Evolutionary conservation across 2,329 filamentous ascomycete species (phyloP).

Genomic region (Anthostomella pinea): DNA sequence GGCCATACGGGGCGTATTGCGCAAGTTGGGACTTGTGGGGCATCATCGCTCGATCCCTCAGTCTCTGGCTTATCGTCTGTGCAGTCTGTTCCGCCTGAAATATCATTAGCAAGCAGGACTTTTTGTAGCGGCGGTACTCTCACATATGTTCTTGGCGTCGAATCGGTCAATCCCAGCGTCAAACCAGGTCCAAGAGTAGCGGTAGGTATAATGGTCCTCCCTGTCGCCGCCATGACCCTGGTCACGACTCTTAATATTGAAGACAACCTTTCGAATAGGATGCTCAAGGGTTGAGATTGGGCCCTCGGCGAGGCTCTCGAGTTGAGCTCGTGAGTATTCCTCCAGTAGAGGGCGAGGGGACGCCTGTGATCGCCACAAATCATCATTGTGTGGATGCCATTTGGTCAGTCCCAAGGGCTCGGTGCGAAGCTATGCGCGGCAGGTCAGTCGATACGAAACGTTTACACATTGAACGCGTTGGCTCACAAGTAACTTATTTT

Average conservation of each 20-base stretch:
- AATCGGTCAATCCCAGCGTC: conserved; percentile 59
- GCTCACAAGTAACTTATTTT: conserved; percentile 41
- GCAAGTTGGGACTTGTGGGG: conserved; percentile 20
- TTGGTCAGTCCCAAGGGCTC: conserved; percentile 38
- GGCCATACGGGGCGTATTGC: conserved; percentile 32
- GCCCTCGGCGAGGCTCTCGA: conserved; percentile 38
- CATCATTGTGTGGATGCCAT: conserved; percentile 24
- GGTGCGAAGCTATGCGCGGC: conserved; percentile 35
- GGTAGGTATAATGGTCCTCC: conserved; percentile 38
- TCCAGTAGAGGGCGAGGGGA: conserved; percentile 21
- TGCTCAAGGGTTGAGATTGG: conserved; percentile 40
- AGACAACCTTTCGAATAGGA: conserved; percentile 60
- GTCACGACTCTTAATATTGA: conserved; percentile 54
- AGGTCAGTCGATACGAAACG: conserved; percentile 2
- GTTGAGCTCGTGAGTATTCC: conserved; percentile 32
- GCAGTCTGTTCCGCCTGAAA: conserved; percentile 14
- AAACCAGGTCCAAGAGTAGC: conserved; percentile 59
- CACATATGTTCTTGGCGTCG: conserved; percentile 35
- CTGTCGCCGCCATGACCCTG: conserved; percentile 52
- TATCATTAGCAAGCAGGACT: conserved; percentile 8
- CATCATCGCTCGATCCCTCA: conserved; percentile 1
- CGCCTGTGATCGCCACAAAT: conserved; percentile 22
- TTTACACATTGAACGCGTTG: neutral
- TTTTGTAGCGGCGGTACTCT: conserved; percentile 2
- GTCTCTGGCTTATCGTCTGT: conserved; percentile 11